Evolutionary conservation across 129 eudicot genomes (phyloP), one percentile per base, ranked within the genome.

Genomic region (Dittrichia graveolens): DNA sequence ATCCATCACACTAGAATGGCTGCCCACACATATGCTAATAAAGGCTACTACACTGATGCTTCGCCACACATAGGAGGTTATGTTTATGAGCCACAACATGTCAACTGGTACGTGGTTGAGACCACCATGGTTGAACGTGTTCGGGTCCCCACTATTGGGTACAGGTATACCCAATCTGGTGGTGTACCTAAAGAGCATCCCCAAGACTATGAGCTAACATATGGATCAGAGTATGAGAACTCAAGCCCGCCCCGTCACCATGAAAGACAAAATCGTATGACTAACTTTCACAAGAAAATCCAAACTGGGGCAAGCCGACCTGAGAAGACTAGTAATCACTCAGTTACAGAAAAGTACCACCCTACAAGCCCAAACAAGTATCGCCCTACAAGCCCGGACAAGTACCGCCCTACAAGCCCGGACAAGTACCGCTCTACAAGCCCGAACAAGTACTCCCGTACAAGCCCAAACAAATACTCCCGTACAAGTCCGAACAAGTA

Each of bases 61-160:
- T 77, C 66, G 3, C 0, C 40, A 43, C 77, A 70, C 39, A 64
- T 48, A 77, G 62, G 46, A 4, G 75, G 57, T 42, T 69, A 77
- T 24, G 47, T 47, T 12, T 53, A 77, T 48, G 65, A 41, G 40
- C 47, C 71, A 38, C 71, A 49, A 60, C 70, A 56, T 2, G 48
- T 35, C 59, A 70, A 61, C 8, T 41, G 52, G 72, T 70, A 78
- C 15, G 16, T 78, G 65, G 77, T 78, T 10, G 82, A 70, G 65
- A 70, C 72, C 48, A 77, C 71, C 12, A 78, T 72, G 4, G 52
- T 78, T 43, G 82, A 78, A 12, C 77, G 66, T 31, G 56, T 35
- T 61, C 82, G 65, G 42, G 71, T 40, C 54, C 82, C 77, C 0
- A 13, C 62, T 45, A 16, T 59, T 4, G 52, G 71, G 66, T 61